phyloP scores from a whole-genome alignment of 176 grass and related monocot species.

The Phoenix dactylifera region DNA sequence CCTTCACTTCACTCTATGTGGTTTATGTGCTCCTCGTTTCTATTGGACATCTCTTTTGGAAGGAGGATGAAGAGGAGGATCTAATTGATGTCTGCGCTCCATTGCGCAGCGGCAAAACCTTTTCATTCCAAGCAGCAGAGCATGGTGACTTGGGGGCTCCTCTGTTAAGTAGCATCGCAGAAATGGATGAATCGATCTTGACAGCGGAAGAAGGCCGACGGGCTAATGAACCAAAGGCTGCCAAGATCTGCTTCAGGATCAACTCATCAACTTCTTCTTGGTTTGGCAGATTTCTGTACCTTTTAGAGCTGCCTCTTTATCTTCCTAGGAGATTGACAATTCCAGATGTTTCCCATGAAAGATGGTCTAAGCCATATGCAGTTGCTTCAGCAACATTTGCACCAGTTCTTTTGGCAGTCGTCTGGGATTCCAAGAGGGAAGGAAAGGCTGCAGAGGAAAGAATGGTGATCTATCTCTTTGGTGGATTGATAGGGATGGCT shows the following conservation, averaged over 20 bases:
- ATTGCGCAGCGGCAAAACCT: slow-evolving; percentile 11
- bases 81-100: not conserved
- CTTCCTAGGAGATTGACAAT: slow-evolving; percentile 59
- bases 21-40: slow-evolving; percentile 54
- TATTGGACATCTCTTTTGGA: slow-evolving; percentile 21
- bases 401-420: slow-evolving; percentile 30
- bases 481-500: slow-evolving; percentile 8
- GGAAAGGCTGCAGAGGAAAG: slow-evolving; percentile 4
- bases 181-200: not conserved
- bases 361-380: slow-evolving; percentile 52
- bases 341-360: slow-evolving; percentile 47
- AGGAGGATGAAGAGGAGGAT: slow-evolving; percentile 9
- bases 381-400: slow-evolving; percentile 40
- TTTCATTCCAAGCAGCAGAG: not conserved
- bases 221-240: not conserved
- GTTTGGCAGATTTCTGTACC: slow-evolving; percentile 1
- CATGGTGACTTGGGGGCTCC: slow-evolving; percentile 15
- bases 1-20: slow-evolving; percentile 50
- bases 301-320: slow-evolving; percentile 32
- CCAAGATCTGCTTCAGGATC: not conserved
- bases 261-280: not conserved
- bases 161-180: slow-evolving; percentile 7
- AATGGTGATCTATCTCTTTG: slow-evolving; percentile 4
- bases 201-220: not conserved
- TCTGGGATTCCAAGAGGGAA: slow-evolving; percentile 33